Evolutionary conservation across 1,284 basidiomycete species (phyloP).

Genomic region (Trichosporon sp.): DNA sequence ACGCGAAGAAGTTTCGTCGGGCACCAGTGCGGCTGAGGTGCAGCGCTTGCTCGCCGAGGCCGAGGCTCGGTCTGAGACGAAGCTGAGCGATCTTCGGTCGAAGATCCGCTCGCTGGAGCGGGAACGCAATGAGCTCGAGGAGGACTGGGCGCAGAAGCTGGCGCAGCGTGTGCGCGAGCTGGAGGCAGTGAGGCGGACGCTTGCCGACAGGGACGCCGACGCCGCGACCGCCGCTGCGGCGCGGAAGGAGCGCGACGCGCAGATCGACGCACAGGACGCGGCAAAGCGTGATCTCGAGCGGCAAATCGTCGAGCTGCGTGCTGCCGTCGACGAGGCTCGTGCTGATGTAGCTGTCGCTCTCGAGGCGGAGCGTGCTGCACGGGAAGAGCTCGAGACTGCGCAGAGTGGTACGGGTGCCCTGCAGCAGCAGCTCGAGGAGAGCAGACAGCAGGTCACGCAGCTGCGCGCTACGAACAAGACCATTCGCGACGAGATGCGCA

Average conservation of each 20-base stretch:
- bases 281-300: conserved; percentile 58
- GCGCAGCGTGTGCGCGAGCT: conserved; percentile 54
- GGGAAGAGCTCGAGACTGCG: conserved; percentile 46
- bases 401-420: conserved; percentile 39
- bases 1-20: background rate
- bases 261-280: conserved; percentile 56
- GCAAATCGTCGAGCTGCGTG: conserved; percentile 47
- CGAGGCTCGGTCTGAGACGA: conserved; percentile 70
- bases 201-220: conserved; percentile 56
- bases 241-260: conserved; percentile 60
- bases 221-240: conserved; percentile 55
- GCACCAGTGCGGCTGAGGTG: conserved; percentile 58
- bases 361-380: conserved; percentile 50
- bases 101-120: conserved; percentile 42
- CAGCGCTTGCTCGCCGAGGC: conserved; percentile 69
- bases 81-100: conserved; percentile 63
- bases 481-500: conserved; percentile 82
- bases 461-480: conserved; percentile 63
- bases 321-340: conserved; percentile 54
- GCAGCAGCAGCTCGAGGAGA: conserved; percentile 48
- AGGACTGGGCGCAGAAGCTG: conserved; percentile 70
- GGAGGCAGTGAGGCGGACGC: conserved; percentile 62
- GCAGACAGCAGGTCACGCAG: conserved; percentile 32
- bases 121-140: conserved; percentile 58
- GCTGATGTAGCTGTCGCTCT: conserved; percentile 49